These are phyloP conservation scores for Nepenthes alata DNA, from an alignment of 179 eudicot genomes.

Conservation along the genomic window DNA sequence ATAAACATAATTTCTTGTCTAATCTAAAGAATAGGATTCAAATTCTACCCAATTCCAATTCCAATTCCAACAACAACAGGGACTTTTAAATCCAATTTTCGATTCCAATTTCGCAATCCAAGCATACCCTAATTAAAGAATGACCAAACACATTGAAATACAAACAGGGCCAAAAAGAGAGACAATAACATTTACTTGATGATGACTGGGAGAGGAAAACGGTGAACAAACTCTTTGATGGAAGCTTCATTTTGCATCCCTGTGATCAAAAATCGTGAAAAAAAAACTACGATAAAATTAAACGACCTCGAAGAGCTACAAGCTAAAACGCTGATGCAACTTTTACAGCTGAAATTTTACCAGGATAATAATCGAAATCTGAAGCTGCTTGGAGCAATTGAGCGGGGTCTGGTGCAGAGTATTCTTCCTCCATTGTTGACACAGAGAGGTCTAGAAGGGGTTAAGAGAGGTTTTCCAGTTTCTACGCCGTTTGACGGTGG, in stretches of 20 bases:
- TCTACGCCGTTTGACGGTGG: too few relatives aligned
- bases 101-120: not conserved
- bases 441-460: not conserved
- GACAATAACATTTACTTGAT: conserved; percentile 21
- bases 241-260: conserved; percentile 37
- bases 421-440: conserved; percentile 24
- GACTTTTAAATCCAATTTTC: too few relatives aligned
- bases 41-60: too few relatives aligned
- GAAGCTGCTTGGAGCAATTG: conserved; percentile 43
- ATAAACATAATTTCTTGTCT: too few relatives aligned
- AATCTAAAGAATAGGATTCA: too few relatives aligned
- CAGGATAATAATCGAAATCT: conserved; percentile 41
- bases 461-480: too few relatives aligned
- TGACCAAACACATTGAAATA: not conserved
- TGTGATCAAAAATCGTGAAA: conserved; percentile 11
- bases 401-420: conserved; percentile 20
- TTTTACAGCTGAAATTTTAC: conserved; percentile 11
- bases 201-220: conserved; percentile 58
- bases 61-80: too few relatives aligned
- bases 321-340: too few relatives aligned
- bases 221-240: conserved; percentile 40
- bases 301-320: too few relatives aligned
- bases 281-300: not conserved
- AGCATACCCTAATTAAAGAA: not conserved
- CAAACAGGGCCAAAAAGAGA: not conserved